phyloP scores from a whole-genome alignment of 768 basidiomycete species.

The Rhizopogon vesiculosus region DNA sequence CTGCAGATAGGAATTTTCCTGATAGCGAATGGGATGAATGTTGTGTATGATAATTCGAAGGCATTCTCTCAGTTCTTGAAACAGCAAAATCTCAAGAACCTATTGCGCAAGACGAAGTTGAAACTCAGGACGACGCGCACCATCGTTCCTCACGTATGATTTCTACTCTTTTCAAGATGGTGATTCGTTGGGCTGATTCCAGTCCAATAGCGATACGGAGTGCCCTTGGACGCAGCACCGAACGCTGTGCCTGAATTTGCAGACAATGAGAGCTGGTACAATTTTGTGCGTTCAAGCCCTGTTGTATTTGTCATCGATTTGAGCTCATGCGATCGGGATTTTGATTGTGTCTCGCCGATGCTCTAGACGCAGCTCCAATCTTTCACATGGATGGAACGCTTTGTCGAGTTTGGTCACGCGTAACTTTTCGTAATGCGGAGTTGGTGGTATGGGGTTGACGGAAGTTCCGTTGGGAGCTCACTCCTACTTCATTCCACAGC shows the following conservation, averaged over 20 bases:
- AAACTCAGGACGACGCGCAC: slow-evolving; percentile 22
- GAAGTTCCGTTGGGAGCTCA: too few relatives aligned
- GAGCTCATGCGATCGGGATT: not conserved
- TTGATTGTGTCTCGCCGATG: not conserved
- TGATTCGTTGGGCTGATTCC: not conserved
- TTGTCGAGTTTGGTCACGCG: slow-evolving; percentile 14
- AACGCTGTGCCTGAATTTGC: slow-evolving; percentile 29
- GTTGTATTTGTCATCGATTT: not conserved
- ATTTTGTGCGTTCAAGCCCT: slow-evolving; percentile 16
- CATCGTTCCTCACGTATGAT: slow-evolving; percentile 37
- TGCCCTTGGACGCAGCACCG: slow-evolving; percentile 19
- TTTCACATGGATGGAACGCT: slow-evolving; percentile 22
- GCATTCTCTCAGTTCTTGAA: slow-evolving; percentile 32
- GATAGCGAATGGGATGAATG: slow-evolving; percentile 9
- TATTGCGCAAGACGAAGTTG: slow-evolving; percentile 16
- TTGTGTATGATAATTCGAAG: slow-evolving; percentile 32
- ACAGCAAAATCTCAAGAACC: slow-evolving; percentile 17
- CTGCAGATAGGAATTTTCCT: slow-evolving; percentile 3
- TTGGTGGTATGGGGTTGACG: too few relatives aligned
- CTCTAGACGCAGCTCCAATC: slow-evolving; percentile 15
- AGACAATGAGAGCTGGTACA: slow-evolving; percentile 30
- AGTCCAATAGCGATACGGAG: slow-evolving; percentile 26
- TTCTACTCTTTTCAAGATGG: not conserved
- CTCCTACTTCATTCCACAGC: too few relatives aligned
- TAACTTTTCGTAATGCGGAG: not conserved